phyloP scores from a whole-genome alignment of 2,329 filamentous ascomycete genomes.

The Bimuria novae-zelandiae region DNA sequence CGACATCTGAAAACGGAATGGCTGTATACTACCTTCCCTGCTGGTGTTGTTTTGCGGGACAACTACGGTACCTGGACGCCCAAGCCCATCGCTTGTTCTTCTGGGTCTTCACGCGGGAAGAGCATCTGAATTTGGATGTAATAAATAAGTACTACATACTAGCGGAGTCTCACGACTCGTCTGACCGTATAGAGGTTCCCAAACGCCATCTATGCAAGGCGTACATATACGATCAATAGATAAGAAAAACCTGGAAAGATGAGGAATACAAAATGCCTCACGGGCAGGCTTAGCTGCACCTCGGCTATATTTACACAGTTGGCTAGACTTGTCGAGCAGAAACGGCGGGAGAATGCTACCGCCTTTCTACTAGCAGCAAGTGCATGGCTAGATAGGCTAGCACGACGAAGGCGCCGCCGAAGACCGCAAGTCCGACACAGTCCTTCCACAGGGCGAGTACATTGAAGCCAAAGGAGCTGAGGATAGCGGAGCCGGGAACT shows the following conservation, averaged over 20 bases:
- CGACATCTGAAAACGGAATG: too few species aligned
- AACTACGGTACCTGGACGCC: too few species aligned
- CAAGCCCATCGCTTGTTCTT: too few species aligned
- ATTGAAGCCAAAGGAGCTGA: slow-evolving; percentile 94
- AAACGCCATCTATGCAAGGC: slow-evolving; percentile 1
- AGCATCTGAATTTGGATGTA: too few species aligned
- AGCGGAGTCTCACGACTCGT: not conserved
- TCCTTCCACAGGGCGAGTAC: slow-evolving; percentile 86
- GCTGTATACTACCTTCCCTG: too few species aligned
- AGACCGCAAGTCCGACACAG: slow-evolving; percentile 77
- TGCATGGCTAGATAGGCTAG: slow-evolving; percentile 94
- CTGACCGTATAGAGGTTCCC: not conserved
- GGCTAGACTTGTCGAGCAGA: not conserved
- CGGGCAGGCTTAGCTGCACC: not conserved
- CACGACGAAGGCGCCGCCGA: slow-evolving; percentile 81
- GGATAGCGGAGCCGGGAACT: slow-evolving; percentile 89
- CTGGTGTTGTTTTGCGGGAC: too few species aligned
- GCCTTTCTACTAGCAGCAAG: slow-evolving; percentile 85
- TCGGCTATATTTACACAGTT: slow-evolving; percentile 1
- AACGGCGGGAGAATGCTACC: slow-evolving; percentile 52
- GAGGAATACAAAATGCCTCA: slow-evolving; percentile 1
- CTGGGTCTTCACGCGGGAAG: too few species aligned
- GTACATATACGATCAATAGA: not conserved
- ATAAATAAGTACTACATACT: too few species aligned
- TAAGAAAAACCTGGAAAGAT: not conserved